These are phyloP conservation scores for Extremus antarcticus DNA, from an alignment of 495 filamentous ascomycete genomes.

Conservation along the genomic window DNA sequence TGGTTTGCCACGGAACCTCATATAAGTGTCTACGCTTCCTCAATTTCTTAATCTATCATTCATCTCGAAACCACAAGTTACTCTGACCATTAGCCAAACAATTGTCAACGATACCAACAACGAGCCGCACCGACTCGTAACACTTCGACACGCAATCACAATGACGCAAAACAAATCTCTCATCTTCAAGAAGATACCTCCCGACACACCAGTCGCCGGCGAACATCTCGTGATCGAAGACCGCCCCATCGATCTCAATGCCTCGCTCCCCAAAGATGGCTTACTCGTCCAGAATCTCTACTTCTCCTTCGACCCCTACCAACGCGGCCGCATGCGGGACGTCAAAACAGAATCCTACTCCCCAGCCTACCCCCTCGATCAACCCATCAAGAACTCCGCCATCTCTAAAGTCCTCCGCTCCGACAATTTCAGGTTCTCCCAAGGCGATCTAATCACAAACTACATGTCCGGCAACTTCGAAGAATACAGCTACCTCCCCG, in stretches of 20 bases:
- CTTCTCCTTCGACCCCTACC: conserved; percentile 80
- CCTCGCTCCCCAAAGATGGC: conserved; percentile 54
- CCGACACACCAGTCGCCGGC: conserved; percentile 56
- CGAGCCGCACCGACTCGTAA: background rate
- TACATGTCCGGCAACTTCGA: conserved; percentile 9
- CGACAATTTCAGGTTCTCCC: conserved; percentile 23
- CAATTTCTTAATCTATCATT: background rate
- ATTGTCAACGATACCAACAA: background rate
- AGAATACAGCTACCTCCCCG: conserved; percentile 25
- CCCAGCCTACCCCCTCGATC: conserved; percentile 28
- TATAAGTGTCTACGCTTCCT: too few species aligned
- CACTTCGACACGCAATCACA: too few species aligned
- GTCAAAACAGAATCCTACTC: conserved; percentile 28
- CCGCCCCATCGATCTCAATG: conserved; percentile 51
- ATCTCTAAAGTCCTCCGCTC: conserved; percentile 28
- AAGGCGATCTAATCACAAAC: conserved; percentile 23
- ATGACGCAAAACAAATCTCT: conserved; percentile 63
- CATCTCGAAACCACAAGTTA: background rate
- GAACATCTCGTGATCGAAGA: conserved; percentile 60
- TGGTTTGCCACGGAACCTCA: too few species aligned
- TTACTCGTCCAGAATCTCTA: conserved; percentile 62
- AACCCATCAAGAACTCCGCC: conserved; percentile 31
- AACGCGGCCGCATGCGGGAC: conserved; percentile 50
- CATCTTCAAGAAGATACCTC: conserved; percentile 64
- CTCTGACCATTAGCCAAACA: background rate